These are phyloP conservation scores for Cornus suecica DNA, from an alignment of 148 eudicot genomes.

Conservation along the genomic window DNA sequence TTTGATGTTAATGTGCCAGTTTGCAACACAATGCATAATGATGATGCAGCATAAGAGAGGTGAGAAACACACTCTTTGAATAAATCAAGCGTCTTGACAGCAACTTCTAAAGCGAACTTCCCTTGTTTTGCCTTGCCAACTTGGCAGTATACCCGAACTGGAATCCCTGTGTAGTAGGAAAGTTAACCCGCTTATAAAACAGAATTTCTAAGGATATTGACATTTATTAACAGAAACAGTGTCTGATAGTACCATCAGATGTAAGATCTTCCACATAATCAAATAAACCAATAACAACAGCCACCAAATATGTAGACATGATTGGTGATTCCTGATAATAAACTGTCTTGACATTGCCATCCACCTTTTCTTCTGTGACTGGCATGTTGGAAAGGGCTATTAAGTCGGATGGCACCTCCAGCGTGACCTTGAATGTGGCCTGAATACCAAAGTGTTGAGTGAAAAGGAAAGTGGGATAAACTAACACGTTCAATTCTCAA, in stretches of 20 bases:
- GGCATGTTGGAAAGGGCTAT: constrained; percentile 98
- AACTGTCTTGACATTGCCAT: constrained; percentile 69
- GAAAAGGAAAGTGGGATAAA: background rate
- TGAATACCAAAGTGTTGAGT: constrained; percentile 21
- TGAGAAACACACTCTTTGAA: constrained; percentile 57
- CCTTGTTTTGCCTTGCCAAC: constrained; percentile 90
- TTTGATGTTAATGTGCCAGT: background rate
- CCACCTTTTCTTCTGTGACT: constrained; percentile 58
- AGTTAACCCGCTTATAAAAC: background rate
- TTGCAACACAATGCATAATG: background rate
- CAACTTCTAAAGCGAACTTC: constrained; percentile 85
- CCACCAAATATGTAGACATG: constrained; percentile 95
- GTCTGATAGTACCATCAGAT: constrained; percentile 63
- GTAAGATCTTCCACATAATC: constrained; percentile 88
- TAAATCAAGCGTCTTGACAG: constrained; percentile 85
- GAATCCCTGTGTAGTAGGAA: constrained; percentile 46
- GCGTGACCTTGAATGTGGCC: constrained; percentile 91
- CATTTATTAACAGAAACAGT: background rate
- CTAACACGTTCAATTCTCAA: background rate
- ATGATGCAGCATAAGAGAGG: background rate
- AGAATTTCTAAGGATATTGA: background rate
- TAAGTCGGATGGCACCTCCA: constrained; percentile 83
- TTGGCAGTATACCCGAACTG: constrained; percentile 85
- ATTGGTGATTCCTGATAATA: constrained; percentile 82
- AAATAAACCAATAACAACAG: constrained; percentile 83